Evolutionary conservation across 805 yeast genomes (phyloP).

Genomic region (Isabelozyma rhagii): DNA sequence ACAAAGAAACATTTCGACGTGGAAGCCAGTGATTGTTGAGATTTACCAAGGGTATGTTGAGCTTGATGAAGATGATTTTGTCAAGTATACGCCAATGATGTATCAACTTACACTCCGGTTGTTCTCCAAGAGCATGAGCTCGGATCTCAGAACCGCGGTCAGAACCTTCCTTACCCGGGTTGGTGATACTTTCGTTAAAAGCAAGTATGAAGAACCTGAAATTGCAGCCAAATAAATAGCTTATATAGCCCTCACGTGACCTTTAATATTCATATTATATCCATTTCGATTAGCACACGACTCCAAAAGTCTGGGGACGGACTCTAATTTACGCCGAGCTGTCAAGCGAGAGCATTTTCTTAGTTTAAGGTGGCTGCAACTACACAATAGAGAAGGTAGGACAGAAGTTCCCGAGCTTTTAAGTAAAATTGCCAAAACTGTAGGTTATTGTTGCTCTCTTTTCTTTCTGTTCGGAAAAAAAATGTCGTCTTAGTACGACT

Average conservation of each 20-base stretch:
- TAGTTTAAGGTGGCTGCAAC: background rate
- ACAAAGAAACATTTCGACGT: slow-evolving; percentile 72
- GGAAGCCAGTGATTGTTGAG: slow-evolving; percentile 92
- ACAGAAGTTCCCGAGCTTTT: background rate
- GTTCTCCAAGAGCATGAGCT: slow-evolving; percentile 57
- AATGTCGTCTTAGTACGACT: background rate
- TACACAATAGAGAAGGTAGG: background rate
- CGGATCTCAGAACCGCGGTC: slow-evolving; percentile 60
- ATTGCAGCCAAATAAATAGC: too few species aligned
- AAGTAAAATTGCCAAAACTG: too few species aligned
- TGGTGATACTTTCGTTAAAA: slow-evolving; percentile 37
- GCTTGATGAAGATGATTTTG: slow-evolving; percentile 72
- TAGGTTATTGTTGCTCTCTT: too few species aligned
- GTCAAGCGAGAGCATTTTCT: too few species aligned
- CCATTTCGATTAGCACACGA: background rate
- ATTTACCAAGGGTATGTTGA: slow-evolving; percentile 79
- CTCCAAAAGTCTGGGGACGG: background rate
- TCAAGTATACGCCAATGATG: slow-evolving; percentile 53
- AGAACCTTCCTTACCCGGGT: slow-evolving; percentile 55
- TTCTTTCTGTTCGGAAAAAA: too few species aligned
- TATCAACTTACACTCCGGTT: slow-evolving; percentile 58
- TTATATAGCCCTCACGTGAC: too few species aligned
- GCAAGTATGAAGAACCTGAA: too few species aligned
- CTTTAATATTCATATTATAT: too few species aligned
- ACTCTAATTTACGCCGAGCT: background rate